Percentiles rank a stretch among this genome's conserved stretches.
Conservation (phyloP, 2,329 filamentous ascomycete genomes). For the Akanthomyces dipterigenus region DNA sequence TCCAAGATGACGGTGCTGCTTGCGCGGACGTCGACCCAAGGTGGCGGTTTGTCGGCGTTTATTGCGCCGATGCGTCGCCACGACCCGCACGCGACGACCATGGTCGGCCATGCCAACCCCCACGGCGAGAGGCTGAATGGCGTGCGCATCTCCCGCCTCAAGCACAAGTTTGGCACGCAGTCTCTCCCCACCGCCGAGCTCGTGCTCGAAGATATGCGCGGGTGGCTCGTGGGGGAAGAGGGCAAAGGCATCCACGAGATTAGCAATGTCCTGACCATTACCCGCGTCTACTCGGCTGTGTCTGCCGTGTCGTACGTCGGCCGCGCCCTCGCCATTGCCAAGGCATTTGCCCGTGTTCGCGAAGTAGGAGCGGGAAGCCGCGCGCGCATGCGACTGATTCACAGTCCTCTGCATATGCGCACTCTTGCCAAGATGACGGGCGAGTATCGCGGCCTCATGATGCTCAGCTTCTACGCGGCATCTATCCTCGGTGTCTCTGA, state of each 20-base stretch:
- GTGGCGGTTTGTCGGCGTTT: constrained; percentile 52
- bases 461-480: constrained; percentile 47
- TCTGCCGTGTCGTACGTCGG: constrained; percentile 46
- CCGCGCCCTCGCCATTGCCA: constrained; percentile 49
- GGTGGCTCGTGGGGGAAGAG: constrained; percentile 58
- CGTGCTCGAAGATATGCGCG: constrained; percentile 55
- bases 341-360: constrained; percentile 51
- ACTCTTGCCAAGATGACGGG: constrained; percentile 50
- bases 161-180: constrained; percentile 66
- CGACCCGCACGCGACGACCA: constrained; percentile 25
- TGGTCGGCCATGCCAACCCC: constrained; percentile 18
- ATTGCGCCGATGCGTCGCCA: constrained; percentile 53
- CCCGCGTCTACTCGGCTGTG: constrained; percentile 51
- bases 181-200: constrained; percentile 67
- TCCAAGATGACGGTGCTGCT: constrained; percentile 55
- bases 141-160: constrained; percentile 60
- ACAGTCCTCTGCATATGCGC: constrained; percentile 50
- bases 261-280: constrained; percentile 60
- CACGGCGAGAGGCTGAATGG: constrained; percentile 52
- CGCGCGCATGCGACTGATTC: constrained; percentile 38
- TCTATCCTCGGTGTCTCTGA: constrained; percentile 50
- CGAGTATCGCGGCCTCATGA: constrained; percentile 50
- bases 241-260: constrained; percentile 64
- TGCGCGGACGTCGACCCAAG: constrained; percentile 41
- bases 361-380: constrained; percentile 40